These are phyloP conservation scores for Teratosphaeria nubilosa DNA, from an alignment of 2,329 filamentous ascomycete species.

Conservation along the genomic window DNA sequence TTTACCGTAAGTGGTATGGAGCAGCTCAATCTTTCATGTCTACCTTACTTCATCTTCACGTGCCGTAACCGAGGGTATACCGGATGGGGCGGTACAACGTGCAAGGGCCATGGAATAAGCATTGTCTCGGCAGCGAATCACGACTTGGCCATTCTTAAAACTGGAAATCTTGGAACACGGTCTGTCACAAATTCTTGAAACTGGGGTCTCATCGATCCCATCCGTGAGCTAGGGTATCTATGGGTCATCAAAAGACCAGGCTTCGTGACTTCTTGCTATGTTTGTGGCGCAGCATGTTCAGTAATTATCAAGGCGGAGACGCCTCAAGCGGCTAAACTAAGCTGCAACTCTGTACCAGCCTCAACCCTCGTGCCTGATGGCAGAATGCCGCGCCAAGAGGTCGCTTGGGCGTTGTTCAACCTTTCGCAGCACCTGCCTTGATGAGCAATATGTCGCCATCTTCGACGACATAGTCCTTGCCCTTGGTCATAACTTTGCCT, in stretches of 20 bases:
- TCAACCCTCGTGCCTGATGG: not conserved
- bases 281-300: not conserved
- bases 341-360: not conserved
- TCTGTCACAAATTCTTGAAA: not conserved
- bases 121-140: no score
- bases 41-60: no score
- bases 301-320: no score
- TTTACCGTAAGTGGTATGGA: not conserved
- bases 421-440: conserved; percentile 77
- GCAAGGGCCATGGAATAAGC: no score
- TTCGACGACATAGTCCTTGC: conserved; percentile 88
- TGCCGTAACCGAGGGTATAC: no score
- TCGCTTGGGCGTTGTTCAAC: not conserved
- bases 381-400: not conserved
- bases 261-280: not conserved
- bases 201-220: not conserved
- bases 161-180: not conserved
- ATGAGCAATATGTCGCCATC: conserved; percentile 77
- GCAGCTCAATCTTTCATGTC: no score
- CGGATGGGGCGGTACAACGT: no score
- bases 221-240: not conserved
- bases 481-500: conserved; percentile 97
- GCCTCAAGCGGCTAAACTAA: no score
- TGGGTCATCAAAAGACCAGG: not conserved
- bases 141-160: not conserved